Base-by-base conservation (phyloP, 768 basidiomycete genomes). In the Auricularia cornea region DNA sequence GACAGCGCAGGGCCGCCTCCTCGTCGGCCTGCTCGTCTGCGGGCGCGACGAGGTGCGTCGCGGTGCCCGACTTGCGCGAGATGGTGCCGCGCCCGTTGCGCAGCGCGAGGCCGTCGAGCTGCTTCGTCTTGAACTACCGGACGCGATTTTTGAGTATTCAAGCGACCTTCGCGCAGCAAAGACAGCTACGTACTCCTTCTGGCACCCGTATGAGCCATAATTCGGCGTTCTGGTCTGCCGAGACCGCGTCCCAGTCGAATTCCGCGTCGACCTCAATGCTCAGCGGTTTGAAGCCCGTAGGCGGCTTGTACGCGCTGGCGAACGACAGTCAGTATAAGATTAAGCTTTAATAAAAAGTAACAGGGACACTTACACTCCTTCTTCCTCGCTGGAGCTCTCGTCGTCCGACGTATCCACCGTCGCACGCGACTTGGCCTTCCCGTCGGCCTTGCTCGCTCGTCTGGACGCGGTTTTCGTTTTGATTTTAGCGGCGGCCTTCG, bases 131-230 rank as follows among this genome's bases (percentile, higher is more conserved):
- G 40, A 92, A 72, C 89, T 91, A 62, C 40, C 64, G 1, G 14
- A 52, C 14, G 32, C 23, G 2, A 3, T 56, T 0, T 1, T 23
- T 62, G 20, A 11, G 31, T 20, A 44, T 16, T 33, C n/a, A 28
- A 20, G 5, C 11, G 54, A 41, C 20, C 18, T 57, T 30, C 16
- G 10, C 14, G 33, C 26, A 2, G 26, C 28, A 38, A 23, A 52
- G 28, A n/a, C 30, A 26, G 48, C 6, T 16, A 76, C 87, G 64
- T 70, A 90, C 89, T 41, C 79, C 79, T 14, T 86, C 83, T 28
- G 89, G 89, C 18, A 84, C 81, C 12, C 89, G 82, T 38, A 91
- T 80, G 14, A 90, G 73, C 83, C 88, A 90, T 10, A 92, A 67
- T 67, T 92, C 89, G 11, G 83, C 68, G 64, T 90, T 82, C 0